Evolutionary conservation across 169 alveolate species (phyloP).

Genomic region (Babesia bigemina): DNA sequence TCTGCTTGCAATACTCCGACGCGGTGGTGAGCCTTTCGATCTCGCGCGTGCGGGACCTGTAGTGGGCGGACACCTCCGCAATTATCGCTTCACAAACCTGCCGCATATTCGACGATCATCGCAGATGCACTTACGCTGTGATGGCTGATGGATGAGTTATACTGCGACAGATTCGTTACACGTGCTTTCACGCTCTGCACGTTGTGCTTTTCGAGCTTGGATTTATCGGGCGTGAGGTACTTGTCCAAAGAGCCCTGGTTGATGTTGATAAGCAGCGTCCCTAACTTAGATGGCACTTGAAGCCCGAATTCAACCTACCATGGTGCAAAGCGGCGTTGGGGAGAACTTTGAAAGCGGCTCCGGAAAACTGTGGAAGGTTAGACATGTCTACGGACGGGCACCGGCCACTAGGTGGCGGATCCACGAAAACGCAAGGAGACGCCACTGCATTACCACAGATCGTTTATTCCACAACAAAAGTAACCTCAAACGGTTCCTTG

Average conservation of each 20-base stretch:
- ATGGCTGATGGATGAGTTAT: conserved; percentile 59
- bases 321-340: conserved; percentile 87
- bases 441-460: too few relatives aligned
- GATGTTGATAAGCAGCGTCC: conserved; percentile 85
- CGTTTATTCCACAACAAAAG: too few relatives aligned
- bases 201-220: conserved; percentile 82
- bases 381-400: neutral
- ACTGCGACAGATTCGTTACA: conserved; percentile 74
- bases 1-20: conserved; percentile 16
- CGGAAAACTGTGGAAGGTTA: conserved; percentile 72
- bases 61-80: conserved; percentile 30
- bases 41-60: neutral
- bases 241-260: conserved; percentile 71
- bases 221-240: conserved; percentile 84
- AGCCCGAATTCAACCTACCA: conserved; percentile 79
- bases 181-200: conserved; percentile 82
- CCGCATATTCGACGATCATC: neutral
- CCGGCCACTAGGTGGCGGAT: too few relatives aligned
- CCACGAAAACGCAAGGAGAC: too few relatives aligned
- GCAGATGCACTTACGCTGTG: conserved; percentile 10
- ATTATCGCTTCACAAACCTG: conserved; percentile 59
- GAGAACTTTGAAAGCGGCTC: conserved; percentile 89
- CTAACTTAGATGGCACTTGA: conserved; percentile 44
- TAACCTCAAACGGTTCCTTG: too few relatives aligned
- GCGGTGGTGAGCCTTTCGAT: conserved; percentile 7